Percentiles rank a stretch among this genome's conserved stretches.
phyloP scores from a whole-genome alignment of 129 eudicot genomes.

The Logfia minima region DNA sequence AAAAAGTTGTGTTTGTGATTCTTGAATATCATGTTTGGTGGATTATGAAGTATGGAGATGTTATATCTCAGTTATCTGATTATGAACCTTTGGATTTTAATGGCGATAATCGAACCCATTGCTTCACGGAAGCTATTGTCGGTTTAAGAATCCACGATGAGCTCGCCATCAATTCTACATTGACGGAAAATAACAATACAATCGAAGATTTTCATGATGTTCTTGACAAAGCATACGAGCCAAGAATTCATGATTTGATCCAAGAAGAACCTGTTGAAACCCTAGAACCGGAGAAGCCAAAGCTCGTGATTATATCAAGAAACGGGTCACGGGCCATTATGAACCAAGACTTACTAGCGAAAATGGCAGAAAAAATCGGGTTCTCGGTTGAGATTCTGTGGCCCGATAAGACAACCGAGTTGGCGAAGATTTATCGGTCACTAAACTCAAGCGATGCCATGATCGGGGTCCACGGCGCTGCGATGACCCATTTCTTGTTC shows the following conservation, averaged over 20 bases:
- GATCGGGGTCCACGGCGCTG: slow-evolving; percentile 97
- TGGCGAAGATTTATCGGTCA: slow-evolving; percentile 68
- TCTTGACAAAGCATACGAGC: slow-evolving; percentile 66
- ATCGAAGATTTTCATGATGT: slow-evolving; percentile 67
- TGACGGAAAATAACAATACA: slow-evolving; percentile 46
- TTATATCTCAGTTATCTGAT: slow-evolving; percentile 70
- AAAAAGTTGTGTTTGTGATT: slow-evolving; percentile 87
- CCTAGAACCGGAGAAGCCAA: slow-evolving; percentile 40
- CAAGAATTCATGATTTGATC: slow-evolving; percentile 54
- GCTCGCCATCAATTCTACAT: slow-evolving; percentile 60
- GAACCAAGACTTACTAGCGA: slow-evolving; percentile 62
- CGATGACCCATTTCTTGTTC: slow-evolving; percentile 94
- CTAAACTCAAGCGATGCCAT: slow-evolving; percentile 85
- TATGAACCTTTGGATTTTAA: slow-evolving; percentile 63
- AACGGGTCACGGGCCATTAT: slow-evolving; percentile 79
- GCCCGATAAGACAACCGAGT: slow-evolving; percentile 67
- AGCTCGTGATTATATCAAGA: slow-evolving; percentile 71
- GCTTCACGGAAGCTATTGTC: slow-evolving; percentile 83
- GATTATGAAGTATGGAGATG: slow-evolving; percentile 73
- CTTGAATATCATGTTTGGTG: slow-evolving; percentile 97
- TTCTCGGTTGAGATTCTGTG: slow-evolving; percentile 59
- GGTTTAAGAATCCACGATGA: slow-evolving; percentile 91
- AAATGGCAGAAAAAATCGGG: slow-evolving; percentile 69
- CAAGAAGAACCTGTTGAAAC: slow-evolving; percentile 57
- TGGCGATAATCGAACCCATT: slow-evolving; percentile 75